A percentile compares a stretch with the other conserved stretches of the same genome.
phyloP scores from a whole-genome alignment of 352 stramenopile genomes.

The Phytopythium montanum region DNA sequence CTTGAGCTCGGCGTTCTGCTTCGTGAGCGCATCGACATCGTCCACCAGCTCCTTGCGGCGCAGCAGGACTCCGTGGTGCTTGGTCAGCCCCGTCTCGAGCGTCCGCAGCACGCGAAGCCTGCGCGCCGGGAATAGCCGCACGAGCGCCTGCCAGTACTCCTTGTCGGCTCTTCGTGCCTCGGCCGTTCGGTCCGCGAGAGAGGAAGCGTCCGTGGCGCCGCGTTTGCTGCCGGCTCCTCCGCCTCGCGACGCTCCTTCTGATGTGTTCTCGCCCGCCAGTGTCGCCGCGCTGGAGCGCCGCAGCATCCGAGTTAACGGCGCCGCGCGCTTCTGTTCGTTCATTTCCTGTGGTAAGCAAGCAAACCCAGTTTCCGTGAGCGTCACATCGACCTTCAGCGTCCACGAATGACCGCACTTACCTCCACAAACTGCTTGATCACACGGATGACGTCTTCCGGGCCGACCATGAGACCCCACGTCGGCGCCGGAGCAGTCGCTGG shows the following conservation, averaged over 20 bases:
- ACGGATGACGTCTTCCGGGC: conserved; percentile 83
- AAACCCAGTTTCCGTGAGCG: neutral
- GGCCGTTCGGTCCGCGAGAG: conserved; percentile 23
- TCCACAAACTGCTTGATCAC: conserved; percentile 89
- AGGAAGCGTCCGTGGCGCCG: conserved; percentile 17
- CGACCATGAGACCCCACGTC: conserved; percentile 64
- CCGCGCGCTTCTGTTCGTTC: conserved; percentile 65
- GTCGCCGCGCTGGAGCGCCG: conserved; percentile 18
- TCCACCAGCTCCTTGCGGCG: conserved; percentile 79
- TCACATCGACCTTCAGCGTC: neutral
- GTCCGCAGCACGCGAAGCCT: conserved; percentile 76
- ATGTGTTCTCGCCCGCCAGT: conserved; percentile 3
- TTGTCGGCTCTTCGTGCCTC: conserved; percentile 47
- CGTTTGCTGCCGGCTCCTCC: conserved; percentile 19
- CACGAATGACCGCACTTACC: conserved; percentile 17
- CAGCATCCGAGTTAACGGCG: conserved; percentile 41
- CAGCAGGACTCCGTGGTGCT: conserved; percentile 82
- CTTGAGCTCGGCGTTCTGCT: conserved; percentile 90
- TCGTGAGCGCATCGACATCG: conserved; percentile 70
- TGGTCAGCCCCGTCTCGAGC: conserved; percentile 77
- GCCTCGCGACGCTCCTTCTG: conserved; percentile 1
- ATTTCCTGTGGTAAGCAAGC: conserved; percentile 36
- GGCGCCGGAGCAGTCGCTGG: neutral
- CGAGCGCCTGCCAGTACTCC: conserved; percentile 78
- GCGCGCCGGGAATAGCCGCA: conserved; percentile 65